Evolutionary conservation across 169 alveolate species (phyloP), one percentile per base, ranked within the genome.

Genomic region (Plasmodium malariae): DNA sequence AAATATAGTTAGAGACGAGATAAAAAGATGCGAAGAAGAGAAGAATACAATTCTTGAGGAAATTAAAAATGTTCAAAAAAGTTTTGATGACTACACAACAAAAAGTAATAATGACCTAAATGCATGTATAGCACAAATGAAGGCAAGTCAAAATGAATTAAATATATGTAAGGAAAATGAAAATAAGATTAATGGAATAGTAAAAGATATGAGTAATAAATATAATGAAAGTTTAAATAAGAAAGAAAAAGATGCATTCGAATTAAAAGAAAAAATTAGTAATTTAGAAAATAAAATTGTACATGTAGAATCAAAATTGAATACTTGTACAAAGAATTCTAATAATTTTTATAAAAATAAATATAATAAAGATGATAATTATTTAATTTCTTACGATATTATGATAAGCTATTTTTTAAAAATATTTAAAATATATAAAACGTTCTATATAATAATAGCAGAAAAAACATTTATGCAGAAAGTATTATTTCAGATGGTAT

Each of bases 361-460:
- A 32, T 37, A 60, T 70, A 19, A 45, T 26, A 48, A 45, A 26
- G 54, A 26, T 12, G 59, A 49, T 11, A 67, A 74, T 59, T 74
- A 74, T 48, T 30, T 74, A 74, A 74, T 74, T 5, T 74, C 88
- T 3, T 74, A 60, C 32, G 34, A 51, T 7, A 74, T 74, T 17
- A 37, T 74, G 21, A 60, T 30, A 49, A 43, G 21, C 24, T 74
- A 74, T 60, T 60, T 57, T 63, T 5, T 36, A 3, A 74, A 74
- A 48, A 63, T 74, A 14, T 74, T 36, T 24, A 62, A 74, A 74
- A 74, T 74, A 60, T 74, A 74, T 67, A 74, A 74, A 60, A 74
- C 88, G 19, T 30, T 74, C 37, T 74, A 59, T 40, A 74, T 74
- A 3, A 74, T 74, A 45, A 48, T 9, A 48, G 54, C 37, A 28